Percentiles rank a stretch among this genome's conserved stretches.
Evolutionary conservation across 2,329 filamentous ascomycete genomes (phyloP).

Genomic region (Exophiala calicioides): DNA sequence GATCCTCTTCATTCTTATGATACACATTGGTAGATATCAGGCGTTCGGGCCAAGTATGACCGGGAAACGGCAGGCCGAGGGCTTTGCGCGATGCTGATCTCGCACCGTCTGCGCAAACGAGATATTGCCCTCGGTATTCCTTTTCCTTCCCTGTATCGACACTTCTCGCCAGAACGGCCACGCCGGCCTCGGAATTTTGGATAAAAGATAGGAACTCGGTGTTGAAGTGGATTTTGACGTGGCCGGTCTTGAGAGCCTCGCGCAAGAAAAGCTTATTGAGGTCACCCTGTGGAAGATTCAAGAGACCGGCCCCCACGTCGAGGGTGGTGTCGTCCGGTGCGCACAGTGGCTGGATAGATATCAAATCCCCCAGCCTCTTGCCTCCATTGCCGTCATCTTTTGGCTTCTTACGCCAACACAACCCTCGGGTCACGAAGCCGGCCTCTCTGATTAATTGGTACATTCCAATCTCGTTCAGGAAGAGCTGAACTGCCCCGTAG

Average conservation of each 20-base stretch:
- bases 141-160: neutral
- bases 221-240: constrained; percentile 17
- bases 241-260: constrained; percentile 16
- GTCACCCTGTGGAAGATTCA: constrained; percentile 17
- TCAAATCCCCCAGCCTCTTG: constrained; percentile 13
- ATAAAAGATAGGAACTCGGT: constrained; percentile 10
- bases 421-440: constrained; percentile 18
- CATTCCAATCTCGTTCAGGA: constrained; percentile 13
- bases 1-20: constrained; percentile 7
- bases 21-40: constrained; percentile 16
- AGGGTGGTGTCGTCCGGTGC: constrained; percentile 10
- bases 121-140: constrained; percentile 5
- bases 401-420: constrained; percentile 12
- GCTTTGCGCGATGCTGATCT: constrained; percentile 9
- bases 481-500: constrained; percentile 8
- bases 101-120: constrained; percentile 17
- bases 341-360: constrained; percentile 8
- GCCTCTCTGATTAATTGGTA: constrained; percentile 17
- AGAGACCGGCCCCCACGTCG: constrained; percentile 4
- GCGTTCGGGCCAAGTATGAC: constrained; percentile 21
- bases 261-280: constrained; percentile 15
- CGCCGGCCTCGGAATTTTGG: constrained; percentile 8
- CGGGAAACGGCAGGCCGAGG: constrained; percentile 16
- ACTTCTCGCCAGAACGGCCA: constrained; percentile 2
- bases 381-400: constrained; percentile 16